Evolutionary conservation across 345 rosid species (phyloP), one percentile per base, ranked within the genome.

Genomic region (Mercurialis annua): DNA sequence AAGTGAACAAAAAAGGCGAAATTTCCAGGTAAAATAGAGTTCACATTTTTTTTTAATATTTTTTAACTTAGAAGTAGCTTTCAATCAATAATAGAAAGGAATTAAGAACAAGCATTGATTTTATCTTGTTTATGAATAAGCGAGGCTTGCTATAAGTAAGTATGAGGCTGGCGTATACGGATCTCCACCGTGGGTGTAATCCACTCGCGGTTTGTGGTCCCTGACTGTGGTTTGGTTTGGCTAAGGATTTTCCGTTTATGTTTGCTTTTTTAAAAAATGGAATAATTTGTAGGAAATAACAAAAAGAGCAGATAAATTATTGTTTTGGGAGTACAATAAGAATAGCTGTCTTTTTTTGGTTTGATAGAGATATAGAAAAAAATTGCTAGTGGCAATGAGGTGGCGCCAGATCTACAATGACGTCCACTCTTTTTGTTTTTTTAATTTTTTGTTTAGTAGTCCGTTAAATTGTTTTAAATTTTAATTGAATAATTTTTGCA

Each of bases 241-340:
- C 46, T 62, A n/a, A n/a, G 9, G 53, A 16, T 27, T 29, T 62
- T 27, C 40, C 40, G 29, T 21, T 44, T 62, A 17, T 43, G 31
- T 34, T 9, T 12, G 16, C 46, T 46, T 62, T 61, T 60, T 27
- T 72, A 4, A 49, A 65, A 55, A 64, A 21, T n/a, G 10, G 42
- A 29, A 58, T 24, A 69, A 66, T 36, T 7, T 2, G 11, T 66
- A 69, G 10, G 71, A 73, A 86, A 23, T 46, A 58, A 59, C 71
- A 81, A 85, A 79, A 79, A 74, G 75, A 53, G 65, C 87, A 74
- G 73, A 82, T 77, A 76, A 71, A 51, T 52, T 71, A 66, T 40
- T 14, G 8, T 66, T 69, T 40, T 51, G 43, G n/a, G n/a, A n/a
- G 38, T 70, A 76, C 74, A 67, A n/a, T n/a, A n/a, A n/a, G n/a